Evolutionary conservation across 1,139 yeast species (phyloP).

Genomic region (Debaryomyces coudertii): DNA sequence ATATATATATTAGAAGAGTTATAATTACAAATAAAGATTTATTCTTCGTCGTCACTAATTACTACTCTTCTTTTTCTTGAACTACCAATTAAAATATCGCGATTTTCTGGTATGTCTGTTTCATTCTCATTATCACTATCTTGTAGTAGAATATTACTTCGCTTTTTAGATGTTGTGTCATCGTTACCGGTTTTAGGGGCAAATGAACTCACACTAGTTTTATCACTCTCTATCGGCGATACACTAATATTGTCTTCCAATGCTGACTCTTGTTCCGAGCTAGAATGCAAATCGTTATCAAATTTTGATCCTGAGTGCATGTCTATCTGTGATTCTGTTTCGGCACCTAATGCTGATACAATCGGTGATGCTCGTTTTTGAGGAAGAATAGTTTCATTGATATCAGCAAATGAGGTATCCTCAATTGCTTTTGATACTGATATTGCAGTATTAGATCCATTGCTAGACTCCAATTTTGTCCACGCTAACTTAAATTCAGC

Average conservation of each 20-base stretch:
- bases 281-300: not conserved
- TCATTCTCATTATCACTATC: constrained; percentile 12
- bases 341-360: not conserved
- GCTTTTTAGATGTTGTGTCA: not conserved
- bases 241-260: not conserved
- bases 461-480: constrained; percentile 30
- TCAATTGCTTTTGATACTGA: constrained; percentile 32
- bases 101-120: constrained; percentile 4
- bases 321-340: not conserved
- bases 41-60: constrained; percentile 33
- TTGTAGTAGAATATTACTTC: constrained; percentile 1
- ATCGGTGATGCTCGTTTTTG: not conserved
- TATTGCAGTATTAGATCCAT: constrained; percentile 16
- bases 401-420: constrained; percentile 22
- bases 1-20: constrained; percentile 1
- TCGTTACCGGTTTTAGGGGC: not conserved
- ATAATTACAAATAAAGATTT: constrained; percentile 7
- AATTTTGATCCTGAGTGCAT: not conserved
- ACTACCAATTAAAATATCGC: constrained; percentile 13
- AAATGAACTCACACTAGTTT: constrained; percentile 7
- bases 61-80: constrained; percentile 21
- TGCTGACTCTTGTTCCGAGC: not conserved
- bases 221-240: constrained; percentile 3
- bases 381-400: constrained; percentile 11
- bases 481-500: constrained; percentile 43